These are phyloP conservation scores for Lactifluus hygrophoroides DNA, from an alignment of 768 basidiomycete species.

Conservation along the genomic window DNA sequence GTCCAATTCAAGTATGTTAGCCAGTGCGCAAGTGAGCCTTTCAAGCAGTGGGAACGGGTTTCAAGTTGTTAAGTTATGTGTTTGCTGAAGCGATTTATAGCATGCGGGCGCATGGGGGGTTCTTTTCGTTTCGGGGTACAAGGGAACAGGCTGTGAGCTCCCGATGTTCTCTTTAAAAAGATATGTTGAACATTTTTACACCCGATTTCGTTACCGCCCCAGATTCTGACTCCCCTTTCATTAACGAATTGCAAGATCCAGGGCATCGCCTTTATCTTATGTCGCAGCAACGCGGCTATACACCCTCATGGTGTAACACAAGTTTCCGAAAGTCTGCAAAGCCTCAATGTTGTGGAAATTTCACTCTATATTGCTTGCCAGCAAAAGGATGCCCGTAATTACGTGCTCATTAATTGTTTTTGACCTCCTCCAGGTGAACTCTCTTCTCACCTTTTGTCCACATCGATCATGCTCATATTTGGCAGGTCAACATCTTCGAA, in stretches of 20 bases:
- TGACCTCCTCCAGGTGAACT: conserved; percentile 76
- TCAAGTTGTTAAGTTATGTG: background rate
- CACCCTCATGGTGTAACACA: conserved; percentile 88
- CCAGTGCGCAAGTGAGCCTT: conserved; percentile 81
- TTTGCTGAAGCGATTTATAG: conserved; percentile 33
- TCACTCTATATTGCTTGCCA: conserved; percentile 91
- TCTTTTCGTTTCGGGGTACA: conserved; percentile 68
- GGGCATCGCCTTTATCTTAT: conserved; percentile 68
- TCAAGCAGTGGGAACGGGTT: no score
- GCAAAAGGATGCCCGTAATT: conserved; percentile 81
- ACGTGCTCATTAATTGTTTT: conserved; percentile 99
- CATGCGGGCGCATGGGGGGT: conserved; percentile 73
- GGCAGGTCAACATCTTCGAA: conserved; percentile 92
- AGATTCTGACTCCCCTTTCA: background rate
- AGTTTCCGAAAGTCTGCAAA: conserved; percentile 89
- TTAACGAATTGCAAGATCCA: conserved; percentile 78
- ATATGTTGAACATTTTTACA: no score
- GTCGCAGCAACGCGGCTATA: conserved; percentile 78
- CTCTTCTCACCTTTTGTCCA: background rate
- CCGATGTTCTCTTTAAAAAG: no score
- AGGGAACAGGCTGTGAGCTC: conserved; percentile 75
- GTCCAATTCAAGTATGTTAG: conserved; percentile 91
- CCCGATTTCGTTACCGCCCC: background rate
- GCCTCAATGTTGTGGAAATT: conserved; percentile 89
- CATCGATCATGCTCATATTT: background rate